Base-by-base conservation (phyloP, 331 rosid genomes). In the Acacia pycnantha region DNA sequence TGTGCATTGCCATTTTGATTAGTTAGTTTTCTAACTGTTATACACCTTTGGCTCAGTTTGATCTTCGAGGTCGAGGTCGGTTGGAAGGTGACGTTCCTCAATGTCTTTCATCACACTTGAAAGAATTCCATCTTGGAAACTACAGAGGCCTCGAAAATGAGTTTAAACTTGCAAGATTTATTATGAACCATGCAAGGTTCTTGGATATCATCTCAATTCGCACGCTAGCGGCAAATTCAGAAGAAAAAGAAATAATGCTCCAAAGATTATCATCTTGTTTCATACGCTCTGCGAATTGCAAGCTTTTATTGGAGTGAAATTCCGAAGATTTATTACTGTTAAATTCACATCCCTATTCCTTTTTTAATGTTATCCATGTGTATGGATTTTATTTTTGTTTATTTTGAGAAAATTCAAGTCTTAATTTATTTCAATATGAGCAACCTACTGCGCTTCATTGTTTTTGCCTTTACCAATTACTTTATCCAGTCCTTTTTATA, bases 31-130 rank as follows among this genome's bases (percentile, higher is more conserved):
- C 14, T 22, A 56, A n/a, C 59, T 53, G 11, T 56, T 8, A 7
- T 11, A 22, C 10, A 22, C 29, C 15, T 56, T n/a, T 56, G 27
- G 14, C 19, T 10, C 27, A 22, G 29, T 22, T 8, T 56, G 3
- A 10, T 56, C 2, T 0, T 6, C 4, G 0, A 19, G 12, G 2
- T 6, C 4, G 0, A 19, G 12, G 2, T 4, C 0, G 21, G 9
- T 7, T 9, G 61, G 11, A 54, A 1, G 0, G 7, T 9, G 4
- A n/a, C 0, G 33, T 22, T 59, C 66, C 66, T 1, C 33, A 24
- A n/a, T 22, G 31, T 59, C 2, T 59, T 24, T 59, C 66, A 59
- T 59, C 66, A 11, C 66, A 59, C 33, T 24, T 59, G 66, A 59
- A 59, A 14, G 31, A 56, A 56, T 56, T 56, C 14, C 27, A 22